These are phyloP conservation scores for Dendrothele bispora DNA, from an alignment of 768 basidiomycete genomes.

Conservation along the genomic window DNA sequence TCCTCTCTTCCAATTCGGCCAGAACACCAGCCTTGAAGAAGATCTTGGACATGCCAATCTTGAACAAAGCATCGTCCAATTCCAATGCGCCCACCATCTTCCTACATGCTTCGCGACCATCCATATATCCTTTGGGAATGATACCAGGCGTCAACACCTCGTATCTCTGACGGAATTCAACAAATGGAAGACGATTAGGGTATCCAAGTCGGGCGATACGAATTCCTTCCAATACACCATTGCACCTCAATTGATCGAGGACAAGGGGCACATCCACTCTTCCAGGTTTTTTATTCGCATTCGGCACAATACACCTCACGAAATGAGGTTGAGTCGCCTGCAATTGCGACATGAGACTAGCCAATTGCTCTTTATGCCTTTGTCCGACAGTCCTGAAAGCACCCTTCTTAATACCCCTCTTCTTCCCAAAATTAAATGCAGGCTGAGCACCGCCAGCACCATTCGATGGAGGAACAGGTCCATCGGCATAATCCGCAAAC, in stretches of 20 bases:
- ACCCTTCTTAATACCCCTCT: slow-evolving; percentile 85
- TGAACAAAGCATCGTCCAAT: slow-evolving; percentile 81
- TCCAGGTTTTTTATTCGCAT: slow-evolving; percentile 86
- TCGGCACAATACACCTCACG: slow-evolving; percentile 97
- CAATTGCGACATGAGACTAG: slow-evolving; percentile 88
- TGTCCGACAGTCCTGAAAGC: slow-evolving; percentile 96
- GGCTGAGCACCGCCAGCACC: slow-evolving; percentile 30
- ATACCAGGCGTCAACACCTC: slow-evolving; percentile 93
- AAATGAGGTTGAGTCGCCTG: slow-evolving; percentile 97
- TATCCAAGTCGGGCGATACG: slow-evolving; percentile 97
- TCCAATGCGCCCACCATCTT: slow-evolving; percentile 89
- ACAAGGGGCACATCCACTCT: slow-evolving; percentile 92
- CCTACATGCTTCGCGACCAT: slow-evolving; percentile 90
- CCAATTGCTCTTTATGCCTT: slow-evolving; percentile 92
- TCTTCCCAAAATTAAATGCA: slow-evolving; percentile 55
- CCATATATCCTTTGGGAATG: slow-evolving; percentile 95
- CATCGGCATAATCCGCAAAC: slow-evolving; percentile 79
- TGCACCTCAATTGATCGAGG: slow-evolving; percentile 94
- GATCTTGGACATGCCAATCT: slow-evolving; percentile 94
- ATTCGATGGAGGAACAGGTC: slow-evolving; percentile 17
- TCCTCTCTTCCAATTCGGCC: slow-evolving; percentile 91
- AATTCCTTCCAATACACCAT: slow-evolving; percentile 98
- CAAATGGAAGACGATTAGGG: slow-evolving; percentile 94
- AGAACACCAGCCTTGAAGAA: slow-evolving; percentile 99
- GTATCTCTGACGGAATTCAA: slow-evolving; percentile 96